Base-by-base conservation (phyloP, 2,329 filamentous ascomycete genomes). In the Pestalotiopsis sp. region DNA sequence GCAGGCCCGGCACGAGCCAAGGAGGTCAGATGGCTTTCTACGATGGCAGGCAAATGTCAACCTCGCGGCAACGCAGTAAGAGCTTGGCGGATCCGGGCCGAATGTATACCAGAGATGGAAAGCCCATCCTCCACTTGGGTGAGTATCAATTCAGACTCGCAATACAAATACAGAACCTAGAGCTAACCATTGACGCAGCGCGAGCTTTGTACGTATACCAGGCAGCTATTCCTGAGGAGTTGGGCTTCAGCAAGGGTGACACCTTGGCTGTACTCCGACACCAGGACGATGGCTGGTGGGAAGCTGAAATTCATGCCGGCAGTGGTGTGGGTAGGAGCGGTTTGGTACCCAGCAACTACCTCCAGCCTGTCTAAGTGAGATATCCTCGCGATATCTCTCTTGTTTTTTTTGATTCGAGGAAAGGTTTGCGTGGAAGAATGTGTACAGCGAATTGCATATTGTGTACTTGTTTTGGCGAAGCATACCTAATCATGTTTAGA, bases 211-310 rank as follows among this genome's bases (percentile, higher is more conserved):
- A 98, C 81, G 90, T 93, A 84, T 99, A 99, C 80, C 90, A 92
- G 77, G 94, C 96, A 2, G 95, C 94, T 25, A 99, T 99, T 69
- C 94, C 95, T 0, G 96, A 98, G 78, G 97, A 99, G 81, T 84
- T 99, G 23, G 92, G 92, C 14, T 99, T 99, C 80, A 86, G 87
- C 61, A 99, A 99, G 83, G 95, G 95, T 62, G 97, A 99, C 77
- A 90, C 95, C 69, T 85, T 99, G 14, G 94, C 95, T 2, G 91
- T 99, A 14, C 84, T 98, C 61, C 88, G 95, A 70, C 90, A 97
- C 76, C 96, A 99, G 81, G 96, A 99, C 78, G 96, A 99, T 78
- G 96, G 96, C 23, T 99, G 96, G 96, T 99, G 97, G 96, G 96
- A 99, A 83, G 97, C 97, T 13, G 95, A 98, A 80, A 89, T 98